Base-by-base conservation (phyloP, 1,284 basidiomycete genomes). In the Ceratobasidium sp. region DNA sequence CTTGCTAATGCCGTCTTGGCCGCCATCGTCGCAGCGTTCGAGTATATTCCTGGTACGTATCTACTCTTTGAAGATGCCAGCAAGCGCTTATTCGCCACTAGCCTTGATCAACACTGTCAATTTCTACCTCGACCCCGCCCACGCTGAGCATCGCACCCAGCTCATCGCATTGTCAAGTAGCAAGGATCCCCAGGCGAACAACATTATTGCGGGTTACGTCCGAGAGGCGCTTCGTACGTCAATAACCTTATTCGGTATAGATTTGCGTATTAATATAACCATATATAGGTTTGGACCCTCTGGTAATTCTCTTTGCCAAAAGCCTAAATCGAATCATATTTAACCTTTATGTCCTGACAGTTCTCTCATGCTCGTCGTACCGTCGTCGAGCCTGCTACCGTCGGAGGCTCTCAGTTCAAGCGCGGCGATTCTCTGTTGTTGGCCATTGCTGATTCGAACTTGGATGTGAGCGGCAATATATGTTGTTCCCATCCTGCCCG, bases 1-100 rank as follows among this genome's bases (percentile, higher is more conserved):
- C 80, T 90, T 16, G 85, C 88, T 9, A 92, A 92, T 77, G 86
- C 86, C 34, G 82, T 92, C 50, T 79, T 93, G 39, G 90, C 91
- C 34, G 81, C 92, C 80, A 85, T 92, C 67, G 85, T 86, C 26
- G 81, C 86, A 2, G 87, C 88, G 3, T 88, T 89, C 12, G 91
- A 92, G 80, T 79, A 92, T 48, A 86, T 89, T 16, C 83, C 93
- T 73, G 85, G 90, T 88, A 76, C 41, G 85, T 78, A 9, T 53
- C 14, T 26, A 50, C 26, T 48, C 14, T 26, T 3, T 16, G 2
- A 16, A 43, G 16, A n/a, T 21, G 8, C 14, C 8, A 18, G 41
- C 71, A 18, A 18, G n/a, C 3, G 4, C 23, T 43, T 4, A 39
- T 45, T 34, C 10, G 28, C 30, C 43, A 10, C 16, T 41, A 59